A percentile compares a stretch with the other conserved stretches of the same genome.
Evolutionary conservation across 2,329 filamentous ascomycete species (phyloP).

Genomic region (Arthroderma uncinatum): DNA sequence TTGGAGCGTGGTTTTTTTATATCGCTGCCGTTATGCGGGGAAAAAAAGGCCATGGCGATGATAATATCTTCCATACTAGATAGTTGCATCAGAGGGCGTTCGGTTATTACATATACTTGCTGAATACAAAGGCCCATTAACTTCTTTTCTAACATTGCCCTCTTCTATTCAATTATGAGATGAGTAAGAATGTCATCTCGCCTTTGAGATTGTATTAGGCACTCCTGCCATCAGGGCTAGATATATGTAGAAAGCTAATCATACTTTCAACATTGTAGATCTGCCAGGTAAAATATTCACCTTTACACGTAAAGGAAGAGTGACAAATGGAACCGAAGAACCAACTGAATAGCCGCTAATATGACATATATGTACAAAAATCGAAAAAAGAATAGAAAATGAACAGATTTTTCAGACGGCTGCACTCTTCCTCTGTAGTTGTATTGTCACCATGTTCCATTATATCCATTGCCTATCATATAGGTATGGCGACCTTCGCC

Average conservation of each 20-base stretch:
- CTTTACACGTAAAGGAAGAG: background rate
- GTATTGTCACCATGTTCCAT: background rate
- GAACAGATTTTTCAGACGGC: background rate
- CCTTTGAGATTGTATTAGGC: too few species aligned
- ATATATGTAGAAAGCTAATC: too few species aligned
- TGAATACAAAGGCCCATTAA: background rate
- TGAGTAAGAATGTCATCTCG: too few species aligned
- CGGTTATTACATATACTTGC: background rate
- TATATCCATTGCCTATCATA: background rate
- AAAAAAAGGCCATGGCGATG: background rate
- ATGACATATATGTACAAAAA: background rate
- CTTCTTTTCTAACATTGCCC: background rate
- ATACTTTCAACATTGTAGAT: too few species aligned
- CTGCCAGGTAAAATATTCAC: too few species aligned
- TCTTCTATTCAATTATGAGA: background rate
- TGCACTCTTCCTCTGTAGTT: background rate
- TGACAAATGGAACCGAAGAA: background rate
- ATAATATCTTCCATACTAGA: background rate
- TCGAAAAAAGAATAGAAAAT: background rate
- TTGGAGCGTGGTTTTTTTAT: background rate
- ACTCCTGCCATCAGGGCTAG: too few species aligned
- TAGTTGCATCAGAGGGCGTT: slow-evolving; percentile 1
- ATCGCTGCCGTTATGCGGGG: background rate
- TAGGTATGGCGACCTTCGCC: too few species aligned
- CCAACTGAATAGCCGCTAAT: background rate